A percentile compares a stretch with the other conserved stretches of the same genome.
These are phyloP conservation scores for Sporisorium scitamineum DNA, from an alignment of 1,284 basidiomycete genomes.

Conservation along the genomic window DNA sequence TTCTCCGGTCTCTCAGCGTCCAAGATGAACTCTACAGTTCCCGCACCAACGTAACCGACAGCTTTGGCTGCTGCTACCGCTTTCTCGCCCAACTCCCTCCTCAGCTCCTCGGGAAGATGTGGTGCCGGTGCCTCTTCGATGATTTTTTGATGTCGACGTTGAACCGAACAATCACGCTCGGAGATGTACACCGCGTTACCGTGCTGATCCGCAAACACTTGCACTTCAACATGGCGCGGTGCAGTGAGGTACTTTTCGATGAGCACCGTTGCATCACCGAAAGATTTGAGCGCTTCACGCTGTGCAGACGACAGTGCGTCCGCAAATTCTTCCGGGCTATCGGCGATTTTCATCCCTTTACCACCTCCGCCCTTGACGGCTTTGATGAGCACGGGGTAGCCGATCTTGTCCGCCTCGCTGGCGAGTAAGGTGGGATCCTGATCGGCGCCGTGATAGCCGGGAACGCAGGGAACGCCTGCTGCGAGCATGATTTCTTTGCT, in stretches of 20 bases:
- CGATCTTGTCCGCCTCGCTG: slow-evolving; percentile 73
- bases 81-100: slow-evolving; percentile 84
- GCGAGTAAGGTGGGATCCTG: slow-evolving; percentile 79
- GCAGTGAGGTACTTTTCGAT: slow-evolving; percentile 65
- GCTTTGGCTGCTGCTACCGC: slow-evolving; percentile 91
- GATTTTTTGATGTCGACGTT: slow-evolving; percentile 93
- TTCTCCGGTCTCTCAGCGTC: slow-evolving; percentile 39
- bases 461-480: slow-evolving; percentile 92
- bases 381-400: slow-evolving; percentile 70
- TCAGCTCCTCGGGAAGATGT: slow-evolving; percentile 79
- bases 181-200: slow-evolving; percentile 84
- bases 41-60: slow-evolving; percentile 90
- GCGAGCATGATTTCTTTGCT: slow-evolving; percentile 87
- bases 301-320: slow-evolving; percentile 85
- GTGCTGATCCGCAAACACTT: slow-evolving; percentile 74
- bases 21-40: slow-evolving; percentile 78
- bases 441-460: slow-evolving; percentile 84
- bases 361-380: slow-evolving; percentile 70
- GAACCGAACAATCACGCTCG: slow-evolving; percentile 94
- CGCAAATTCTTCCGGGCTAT: slow-evolving; percentile 76
- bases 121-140: slow-evolving; percentile 96
- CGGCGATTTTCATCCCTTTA: slow-evolving; percentile 71
- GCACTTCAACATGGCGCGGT: slow-evolving; percentile 77
- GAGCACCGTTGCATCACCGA: slow-evolving; percentile 73
- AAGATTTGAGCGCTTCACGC: slow-evolving; percentile 74